phyloP scores from a whole-genome alignment of 176 grass and related monocot species.

The Eragrostis curvula region DNA sequence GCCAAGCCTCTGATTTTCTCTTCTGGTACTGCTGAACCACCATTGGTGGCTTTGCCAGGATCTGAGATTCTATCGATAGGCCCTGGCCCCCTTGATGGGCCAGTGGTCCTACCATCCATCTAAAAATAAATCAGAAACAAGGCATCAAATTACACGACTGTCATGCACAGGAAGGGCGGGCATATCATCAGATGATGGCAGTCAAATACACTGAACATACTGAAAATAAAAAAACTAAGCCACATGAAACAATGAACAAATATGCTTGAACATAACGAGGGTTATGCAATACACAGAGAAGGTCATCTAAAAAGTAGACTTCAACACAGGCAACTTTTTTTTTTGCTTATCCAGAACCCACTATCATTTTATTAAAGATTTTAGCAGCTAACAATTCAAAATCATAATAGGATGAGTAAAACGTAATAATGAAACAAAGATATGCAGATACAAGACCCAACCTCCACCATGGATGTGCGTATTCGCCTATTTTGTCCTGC shows the following conservation, averaged over 20 bases:
- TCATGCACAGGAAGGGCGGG: conserved; percentile 9
- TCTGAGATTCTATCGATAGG: conserved; percentile 71
- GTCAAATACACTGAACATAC: conserved; percentile 5
- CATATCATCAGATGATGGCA: conserved; percentile 26
- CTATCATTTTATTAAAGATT: conserved; percentile 17
- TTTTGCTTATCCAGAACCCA: conserved; percentile 3
- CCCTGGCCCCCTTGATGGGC: conserved; percentile 54
- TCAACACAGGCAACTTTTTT: conserved; percentile 15
- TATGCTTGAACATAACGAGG: conserved; percentile 8
- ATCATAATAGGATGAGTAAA: conserved; percentile 24
- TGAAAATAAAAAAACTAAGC: conserved; percentile 12
- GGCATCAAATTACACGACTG: conserved; percentile 14
- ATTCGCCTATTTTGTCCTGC: conserved; percentile 65
- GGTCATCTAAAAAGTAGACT: conserved; percentile 18
- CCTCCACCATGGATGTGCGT: conserved; percentile 67
- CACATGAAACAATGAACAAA: conserved; percentile 24
- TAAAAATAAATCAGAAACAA: conserved; percentile 66
- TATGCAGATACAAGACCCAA: conserved; percentile 44
- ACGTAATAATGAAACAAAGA: conserved; percentile 15
- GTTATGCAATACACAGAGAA: neutral
- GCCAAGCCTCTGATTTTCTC: conserved; percentile 68
- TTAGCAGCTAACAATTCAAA: conserved; percentile 11
- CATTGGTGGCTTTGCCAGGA: conserved; percentile 62
- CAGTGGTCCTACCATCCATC: conserved; percentile 74
- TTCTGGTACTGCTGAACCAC: conserved; percentile 48